phyloP scores from a whole-genome alignment of 257 asterid genomes.

The Solanum habrochaites region DNA sequence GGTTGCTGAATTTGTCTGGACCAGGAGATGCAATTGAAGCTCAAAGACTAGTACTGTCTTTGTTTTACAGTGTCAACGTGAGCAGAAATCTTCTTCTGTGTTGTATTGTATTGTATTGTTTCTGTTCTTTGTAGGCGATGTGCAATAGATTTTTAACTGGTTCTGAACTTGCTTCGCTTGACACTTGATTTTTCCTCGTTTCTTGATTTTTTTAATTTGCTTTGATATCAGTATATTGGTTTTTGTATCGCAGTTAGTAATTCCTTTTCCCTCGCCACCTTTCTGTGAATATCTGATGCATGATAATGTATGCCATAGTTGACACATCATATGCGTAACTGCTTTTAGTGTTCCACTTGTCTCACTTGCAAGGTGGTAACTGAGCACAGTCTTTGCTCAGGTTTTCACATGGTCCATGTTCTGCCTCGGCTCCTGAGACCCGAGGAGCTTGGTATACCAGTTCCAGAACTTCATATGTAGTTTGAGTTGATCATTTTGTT shows the following conservation, averaged over 20 bases:
- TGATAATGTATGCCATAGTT: not conserved
- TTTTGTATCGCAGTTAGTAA: not conserved
- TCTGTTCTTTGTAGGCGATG: not conserved
- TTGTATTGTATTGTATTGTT: not conserved
- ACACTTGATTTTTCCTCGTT: not conserved
- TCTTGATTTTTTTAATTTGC: not conserved
- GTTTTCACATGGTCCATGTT: not conserved
- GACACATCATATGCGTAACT: not conserved
- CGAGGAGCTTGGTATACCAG: not conserved
- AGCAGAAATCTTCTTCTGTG: conserved; percentile 12
- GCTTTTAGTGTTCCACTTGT: not conserved
- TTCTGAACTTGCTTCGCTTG: not conserved
- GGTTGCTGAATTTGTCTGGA: conserved; percentile 79
- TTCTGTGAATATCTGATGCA: not conserved
- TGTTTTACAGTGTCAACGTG: conserved; percentile 87
- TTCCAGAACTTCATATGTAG: not conserved
- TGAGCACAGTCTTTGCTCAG: not conserved
- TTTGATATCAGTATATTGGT: not conserved
- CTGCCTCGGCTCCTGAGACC: not conserved
- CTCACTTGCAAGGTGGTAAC: not conserved
- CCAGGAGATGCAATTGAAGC: conserved; percentile 97
- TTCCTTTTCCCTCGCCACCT: not conserved
- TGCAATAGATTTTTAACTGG: not conserved
- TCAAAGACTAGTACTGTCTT: conserved; percentile 75
- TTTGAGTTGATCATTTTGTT: not conserved